These are phyloP conservation scores for Phanerodontia chrysosporium DNA, from an alignment of 768 basidiomycete genomes.

Conservation along the genomic window DNA sequence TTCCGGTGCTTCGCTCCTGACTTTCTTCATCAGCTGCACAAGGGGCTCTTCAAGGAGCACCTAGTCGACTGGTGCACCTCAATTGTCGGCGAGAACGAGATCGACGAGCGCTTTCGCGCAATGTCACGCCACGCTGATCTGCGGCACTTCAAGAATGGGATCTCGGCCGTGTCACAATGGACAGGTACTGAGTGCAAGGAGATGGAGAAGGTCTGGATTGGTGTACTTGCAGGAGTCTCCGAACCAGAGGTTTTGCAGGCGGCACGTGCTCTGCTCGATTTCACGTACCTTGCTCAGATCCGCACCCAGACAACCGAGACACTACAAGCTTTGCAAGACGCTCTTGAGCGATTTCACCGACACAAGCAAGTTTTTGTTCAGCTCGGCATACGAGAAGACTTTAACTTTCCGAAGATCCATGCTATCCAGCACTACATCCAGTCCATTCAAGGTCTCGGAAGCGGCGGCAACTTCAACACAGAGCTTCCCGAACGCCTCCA, in stretches of 20 bases:
- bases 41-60: slow-evolving; percentile 9
- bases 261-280: slow-evolving; percentile 19
- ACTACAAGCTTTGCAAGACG: slow-evolving; percentile 12
- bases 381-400: slow-evolving; percentile 15
- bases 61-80: background rate
- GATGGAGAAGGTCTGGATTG: too few relatives aligned
- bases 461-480: slow-evolving; percentile 21
- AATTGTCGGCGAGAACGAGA: slow-evolving; percentile 19
- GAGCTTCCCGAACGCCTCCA: slow-evolving; percentile 14
- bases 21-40: slow-evolving; percentile 6
- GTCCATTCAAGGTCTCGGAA: slow-evolving; percentile 16
- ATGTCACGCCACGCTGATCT: slow-evolving; percentile 28
- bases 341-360: slow-evolving; percentile 15
- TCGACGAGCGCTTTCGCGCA: slow-evolving; percentile 32
- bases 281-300: slow-evolving; percentile 23
- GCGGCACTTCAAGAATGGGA: slow-evolving; percentile 39
- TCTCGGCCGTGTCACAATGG: slow-evolving; percentile 36
- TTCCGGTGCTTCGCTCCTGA: background rate
- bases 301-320: slow-evolving; percentile 10
- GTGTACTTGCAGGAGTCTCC: too few relatives aligned
- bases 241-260: too few relatives aligned
- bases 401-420: slow-evolving; percentile 23
- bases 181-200: too few relatives aligned
- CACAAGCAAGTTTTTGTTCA: slow-evolving; percentile 23
- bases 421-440: slow-evolving; percentile 16